Percentiles rank a stretch among this genome's conserved stretches.
Conservation (phyloP, 2,329 filamentous ascomycete species). For the Colletotrichum aenigma region DNA sequence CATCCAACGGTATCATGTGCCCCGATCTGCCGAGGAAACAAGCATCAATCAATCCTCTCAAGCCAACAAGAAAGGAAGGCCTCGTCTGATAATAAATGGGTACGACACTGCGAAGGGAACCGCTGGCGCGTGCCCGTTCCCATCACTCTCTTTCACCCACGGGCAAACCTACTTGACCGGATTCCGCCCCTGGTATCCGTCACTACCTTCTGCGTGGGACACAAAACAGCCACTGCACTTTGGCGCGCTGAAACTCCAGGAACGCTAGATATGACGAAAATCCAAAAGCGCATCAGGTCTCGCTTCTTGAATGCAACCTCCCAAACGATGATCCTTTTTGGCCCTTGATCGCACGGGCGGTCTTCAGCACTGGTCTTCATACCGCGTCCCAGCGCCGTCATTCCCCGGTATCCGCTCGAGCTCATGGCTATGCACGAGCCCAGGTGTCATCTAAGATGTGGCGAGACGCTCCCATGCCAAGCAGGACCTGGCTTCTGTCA, state of each 20-base stretch:
- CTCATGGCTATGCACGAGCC: background rate
- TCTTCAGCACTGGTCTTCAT: background rate
- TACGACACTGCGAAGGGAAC: background rate
- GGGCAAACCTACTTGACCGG: background rate
- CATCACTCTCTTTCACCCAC: background rate
- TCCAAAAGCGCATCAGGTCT: background rate
- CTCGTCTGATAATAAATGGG: background rate
- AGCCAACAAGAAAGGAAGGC: background rate
- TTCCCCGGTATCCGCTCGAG: background rate
- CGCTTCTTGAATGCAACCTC: background rate
- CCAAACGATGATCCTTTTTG: background rate
- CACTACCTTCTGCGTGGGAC: background rate
- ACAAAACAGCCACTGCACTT: background rate
- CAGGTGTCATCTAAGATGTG: background rate
- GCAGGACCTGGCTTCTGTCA: background rate
- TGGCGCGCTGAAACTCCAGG: background rate
- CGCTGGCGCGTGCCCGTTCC: background rate
- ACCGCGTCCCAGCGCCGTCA: background rate
- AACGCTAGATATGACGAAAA: background rate
- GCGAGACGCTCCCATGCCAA: background rate
- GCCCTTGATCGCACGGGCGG: background rate
- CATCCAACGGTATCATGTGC: background rate
- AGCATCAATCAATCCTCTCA: background rate
- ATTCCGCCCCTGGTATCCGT: background rate
- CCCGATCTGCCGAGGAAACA: background rate